Base-by-base conservation (phyloP, 2,329 filamentous ascomycete genomes). In the Meredithiella fracta region DNA sequence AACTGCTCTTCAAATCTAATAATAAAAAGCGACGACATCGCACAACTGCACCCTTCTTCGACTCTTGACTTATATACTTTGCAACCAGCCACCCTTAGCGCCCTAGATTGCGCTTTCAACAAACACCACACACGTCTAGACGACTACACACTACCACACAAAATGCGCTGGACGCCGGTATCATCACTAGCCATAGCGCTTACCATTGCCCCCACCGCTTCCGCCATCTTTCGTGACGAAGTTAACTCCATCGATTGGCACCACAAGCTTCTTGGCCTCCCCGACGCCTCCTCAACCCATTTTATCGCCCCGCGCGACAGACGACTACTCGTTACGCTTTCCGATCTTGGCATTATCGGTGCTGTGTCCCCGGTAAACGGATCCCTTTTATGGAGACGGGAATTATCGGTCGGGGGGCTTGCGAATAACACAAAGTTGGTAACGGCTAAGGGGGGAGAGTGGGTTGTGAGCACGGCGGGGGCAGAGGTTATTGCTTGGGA, bases 231-330 rank as follows among this genome's bases (percentile, higher is more conserved):
- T 72, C 76, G 79, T 62, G 92, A 98, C 66, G 91, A 98, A 69
- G 89, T 94, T 62, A 90, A 83, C 72, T 78, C 87, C 63, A 79
- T 94, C 67, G 92, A 98, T 70, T 97, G 89, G 72, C 91, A 97
- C 70, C 82, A 94, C 72, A 80, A 86, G 61, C 82, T 97, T 51
- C 73, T 98, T 64, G 92, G 92, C 64, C 71, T 86, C 38, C 89
- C 92, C 55, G 84, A 85, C 67, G 74, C 79, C 66, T 80, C 86
- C 60, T 86, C 87, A 59, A 96, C 91, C 62, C 94, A 97, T 77
- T 97, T 97, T 79, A 88, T 96, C 71, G 84, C 83, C 62, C 91
- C 92, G 40, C 90, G 91, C 60, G 88, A 86, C 68, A 90, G 90
- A 37, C 91, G 86, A 31, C 76, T 98, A 38, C 76, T 98, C 54